Base-by-base conservation (phyloP, 139 green algal species). In the Tetraselmis striata region DNA sequence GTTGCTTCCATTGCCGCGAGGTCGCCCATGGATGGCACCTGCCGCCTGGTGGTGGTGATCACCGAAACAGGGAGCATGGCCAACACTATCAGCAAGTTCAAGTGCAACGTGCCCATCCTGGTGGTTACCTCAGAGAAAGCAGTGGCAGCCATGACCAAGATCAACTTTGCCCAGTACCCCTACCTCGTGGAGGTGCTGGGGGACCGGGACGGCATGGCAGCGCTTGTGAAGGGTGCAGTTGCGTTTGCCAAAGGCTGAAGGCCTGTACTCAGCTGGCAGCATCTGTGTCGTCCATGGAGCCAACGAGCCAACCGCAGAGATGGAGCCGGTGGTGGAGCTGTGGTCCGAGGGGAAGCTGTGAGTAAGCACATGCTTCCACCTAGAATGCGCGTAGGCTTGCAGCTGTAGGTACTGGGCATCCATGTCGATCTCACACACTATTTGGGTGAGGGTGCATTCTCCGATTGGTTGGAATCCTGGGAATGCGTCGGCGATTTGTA, bases 21-120 rank as follows among this genome's bases (percentile, higher is more conserved):
- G 74, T 59, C 84, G 0, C 82, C 77, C 79, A 85, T 86, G 59
- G 85, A 92, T 75, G 78, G 80, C 31, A 30, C 79, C 28, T 32
- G 90, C 11, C 81, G 59, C 31, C 75, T 91, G 79, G 85, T 80
- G 25, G 32, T 91, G 5, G 87, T 91, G 27, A 59, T 91, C 1
- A 86, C 79, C 45, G 78, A 89, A 32, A 82, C 1, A 23, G 89
- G 87, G 11, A 5, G 45, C 45, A 67, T 67, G 45, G 45, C 45
- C 5, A 67, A 67, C 45, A 67, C 45, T 18, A 67, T 67, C 45
- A 18, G 45, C 45, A 67, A 67, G 18, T 67, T 67, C 45, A 67
- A 67, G 45, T 67, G 45, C 45, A 5, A 5, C 18, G 18, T 67
- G 11, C 45, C 45, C 18, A 25, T 67, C 11, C 18, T 67, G 18